Percentiles rank a stretch among this genome's conserved stretches.
Conservation (phyloP, 768 basidiomycete species). For the Calocybe cyanea region DNA sequence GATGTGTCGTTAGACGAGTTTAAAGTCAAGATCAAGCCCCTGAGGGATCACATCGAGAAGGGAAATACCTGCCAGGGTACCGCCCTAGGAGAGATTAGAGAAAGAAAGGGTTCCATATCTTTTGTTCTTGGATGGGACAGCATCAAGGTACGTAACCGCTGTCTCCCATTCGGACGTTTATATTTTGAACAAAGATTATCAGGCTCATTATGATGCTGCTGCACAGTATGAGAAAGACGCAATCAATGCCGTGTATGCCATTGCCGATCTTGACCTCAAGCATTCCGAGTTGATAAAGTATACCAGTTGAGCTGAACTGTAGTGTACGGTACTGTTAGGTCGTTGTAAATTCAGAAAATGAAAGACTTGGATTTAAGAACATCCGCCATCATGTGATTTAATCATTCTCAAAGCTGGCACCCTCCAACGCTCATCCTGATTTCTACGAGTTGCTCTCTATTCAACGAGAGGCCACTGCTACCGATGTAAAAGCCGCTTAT, state of each 20-base stretch:
- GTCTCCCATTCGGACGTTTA: too few species aligned
- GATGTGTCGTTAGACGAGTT: background rate
- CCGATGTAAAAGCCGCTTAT: conserved; percentile 67
- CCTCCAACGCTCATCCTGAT: conserved; percentile 29
- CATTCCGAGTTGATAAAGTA: conserved; percentile 9
- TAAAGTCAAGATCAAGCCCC: background rate
- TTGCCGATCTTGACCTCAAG: conserved; percentile 2
- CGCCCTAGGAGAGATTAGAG: conserved; percentile 7
- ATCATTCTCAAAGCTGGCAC: too few species aligned
- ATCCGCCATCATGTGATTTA: too few species aligned
- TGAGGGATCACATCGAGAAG: background rate
- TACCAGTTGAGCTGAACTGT: background rate
- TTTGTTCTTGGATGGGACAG: conserved; percentile 12
- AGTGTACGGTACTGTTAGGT: too few species aligned
- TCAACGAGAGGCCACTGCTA: conserved; percentile 40
- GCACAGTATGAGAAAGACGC: background rate
- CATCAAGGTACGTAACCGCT: conserved; percentile 10
- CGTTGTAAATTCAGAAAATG: too few species aligned
- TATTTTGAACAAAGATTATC: background rate
- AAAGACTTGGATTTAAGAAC: background rate
- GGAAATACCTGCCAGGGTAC: background rate
- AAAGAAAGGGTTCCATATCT: conserved; percentile 7
- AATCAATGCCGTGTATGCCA: background rate
- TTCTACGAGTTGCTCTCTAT: conserved; percentile 62
- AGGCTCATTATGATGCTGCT: conserved; percentile 11